phyloP scores from a whole-genome alignment of 164 flowering plant species.

The Chloranthus sessilifolius region DNA sequence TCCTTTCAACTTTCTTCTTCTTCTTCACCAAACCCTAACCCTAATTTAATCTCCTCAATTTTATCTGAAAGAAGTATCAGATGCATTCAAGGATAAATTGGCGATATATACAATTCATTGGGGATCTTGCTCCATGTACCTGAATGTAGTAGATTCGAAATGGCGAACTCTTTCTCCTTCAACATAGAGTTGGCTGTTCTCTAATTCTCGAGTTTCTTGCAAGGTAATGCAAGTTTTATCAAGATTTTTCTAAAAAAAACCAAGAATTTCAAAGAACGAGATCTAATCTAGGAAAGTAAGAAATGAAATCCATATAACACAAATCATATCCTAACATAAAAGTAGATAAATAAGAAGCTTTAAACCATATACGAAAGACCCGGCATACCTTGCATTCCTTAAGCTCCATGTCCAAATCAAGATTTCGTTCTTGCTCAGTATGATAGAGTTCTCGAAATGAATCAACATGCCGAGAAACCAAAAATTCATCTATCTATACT shows the following conservation, averaged over 20 bases:
- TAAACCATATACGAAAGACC: not conserved
- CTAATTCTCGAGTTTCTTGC: slow-evolving; percentile 58
- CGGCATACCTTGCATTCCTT: slow-evolving; percentile 62
- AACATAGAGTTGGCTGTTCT: slow-evolving; percentile 29
- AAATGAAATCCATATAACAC: too few relatives aligned
- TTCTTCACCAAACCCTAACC: too few relatives aligned
- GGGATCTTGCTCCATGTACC: too few relatives aligned
- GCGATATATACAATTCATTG: too few relatives aligned
- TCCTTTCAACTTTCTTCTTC: too few relatives aligned
- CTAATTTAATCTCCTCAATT: too few relatives aligned
- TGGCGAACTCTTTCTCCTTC: slow-evolving; percentile 61
- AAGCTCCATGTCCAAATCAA: slow-evolving; percentile 54
- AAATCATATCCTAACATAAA: too few relatives aligned
- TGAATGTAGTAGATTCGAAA: slow-evolving; percentile 55
- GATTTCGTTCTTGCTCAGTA: slow-evolving; percentile 56
- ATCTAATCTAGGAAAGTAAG: not conserved
- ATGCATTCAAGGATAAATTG: too few relatives aligned
- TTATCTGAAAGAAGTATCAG: too few relatives aligned
- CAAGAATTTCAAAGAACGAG: slow-evolving; percentile 2
- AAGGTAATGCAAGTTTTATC: slow-evolving; percentile 43
- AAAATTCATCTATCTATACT: too few relatives aligned
- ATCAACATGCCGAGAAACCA: slow-evolving; percentile 40
- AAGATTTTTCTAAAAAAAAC: slow-evolving; percentile 41
- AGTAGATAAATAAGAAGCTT: too few relatives aligned
- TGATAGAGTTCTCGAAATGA: slow-evolving; percentile 52